phyloP scores from a whole-genome alignment of 495 filamentous ascomycete species.

The Sporormia fimetaria region DNA sequence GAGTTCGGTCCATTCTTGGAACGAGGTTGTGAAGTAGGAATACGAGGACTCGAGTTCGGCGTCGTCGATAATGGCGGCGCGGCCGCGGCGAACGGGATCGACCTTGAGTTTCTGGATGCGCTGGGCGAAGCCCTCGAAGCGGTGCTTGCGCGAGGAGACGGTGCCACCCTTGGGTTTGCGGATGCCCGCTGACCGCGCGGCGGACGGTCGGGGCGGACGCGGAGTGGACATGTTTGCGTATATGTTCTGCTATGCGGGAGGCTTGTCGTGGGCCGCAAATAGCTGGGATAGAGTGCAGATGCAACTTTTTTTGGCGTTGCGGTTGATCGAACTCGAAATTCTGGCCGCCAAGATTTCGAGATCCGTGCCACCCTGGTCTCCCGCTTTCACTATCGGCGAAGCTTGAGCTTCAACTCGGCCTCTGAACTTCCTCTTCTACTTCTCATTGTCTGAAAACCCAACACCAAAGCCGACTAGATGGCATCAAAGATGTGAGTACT shows the following conservation, averaged over 20 bases:
- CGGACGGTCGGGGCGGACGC: no score
- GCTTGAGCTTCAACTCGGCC: slow-evolving; percentile 1
- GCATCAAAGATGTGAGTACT: slow-evolving; percentile 58
- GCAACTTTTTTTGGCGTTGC: neutral
- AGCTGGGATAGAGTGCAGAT: neutral
- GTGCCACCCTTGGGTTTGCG: slow-evolving; percentile 48
- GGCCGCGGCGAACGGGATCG: slow-evolving; percentile 79
- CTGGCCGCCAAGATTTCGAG: slow-evolving; percentile 18
- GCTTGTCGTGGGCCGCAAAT: neutral
- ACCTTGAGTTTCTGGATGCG: slow-evolving; percentile 90
- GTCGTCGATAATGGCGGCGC: slow-evolving; percentile 67
- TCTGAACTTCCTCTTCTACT: neutral
- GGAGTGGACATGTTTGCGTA: slow-evolving; percentile 37
- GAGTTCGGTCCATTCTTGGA: slow-evolving; percentile 82
- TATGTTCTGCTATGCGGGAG: neutral
- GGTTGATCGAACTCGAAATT: slow-evolving; percentile 1
- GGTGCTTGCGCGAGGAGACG: slow-evolving; percentile 63
- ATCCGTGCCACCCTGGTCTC: neutral
- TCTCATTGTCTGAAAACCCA: neutral
- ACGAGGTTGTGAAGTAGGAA: slow-evolving; percentile 69
- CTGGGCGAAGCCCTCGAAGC: slow-evolving; percentile 83
- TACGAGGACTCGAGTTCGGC: slow-evolving; percentile 52
- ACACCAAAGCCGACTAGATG: slow-evolving; percentile 33
- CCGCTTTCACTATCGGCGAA: neutral
- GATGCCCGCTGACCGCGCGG: no score